phyloP scores from a whole-genome alignment of 257 asterid genomes.

The Primulina huaijiensis region DNA sequence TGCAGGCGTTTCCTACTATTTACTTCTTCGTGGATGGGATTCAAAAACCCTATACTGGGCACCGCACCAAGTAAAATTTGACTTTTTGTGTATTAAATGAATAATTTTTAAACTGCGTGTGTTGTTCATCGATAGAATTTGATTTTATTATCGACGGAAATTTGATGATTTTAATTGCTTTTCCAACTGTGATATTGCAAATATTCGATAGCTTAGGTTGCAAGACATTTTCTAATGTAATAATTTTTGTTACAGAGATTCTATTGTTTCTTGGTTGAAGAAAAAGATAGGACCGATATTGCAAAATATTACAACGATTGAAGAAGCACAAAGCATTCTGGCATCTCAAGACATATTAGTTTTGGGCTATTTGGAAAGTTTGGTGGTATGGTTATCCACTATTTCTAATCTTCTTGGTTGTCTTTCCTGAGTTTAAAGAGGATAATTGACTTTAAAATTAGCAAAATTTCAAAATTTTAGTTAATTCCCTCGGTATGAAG shows the following conservation, averaged over 20 bases:
- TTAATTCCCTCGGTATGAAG: not conserved
- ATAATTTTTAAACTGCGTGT: not conserved
- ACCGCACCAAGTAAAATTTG: constrained; percentile 59
- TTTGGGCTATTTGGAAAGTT: constrained; percentile 62
- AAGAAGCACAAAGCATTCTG: constrained; percentile 73
- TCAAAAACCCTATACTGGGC: constrained; percentile 68
- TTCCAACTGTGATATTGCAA: not conserved
- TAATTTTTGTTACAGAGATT: constrained; percentile 53
- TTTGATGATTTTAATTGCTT: too few relatives aligned
- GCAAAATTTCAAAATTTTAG: not conserved
- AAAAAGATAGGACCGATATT: constrained; percentile 77
- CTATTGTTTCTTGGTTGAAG: constrained; percentile 81
- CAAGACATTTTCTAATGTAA: constrained; percentile 5
- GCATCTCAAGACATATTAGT: constrained; percentile 57
- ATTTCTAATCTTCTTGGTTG: not conserved
- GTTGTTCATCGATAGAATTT: not conserved
- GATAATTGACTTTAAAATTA: not conserved
- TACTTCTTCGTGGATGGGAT: constrained; percentile 76
- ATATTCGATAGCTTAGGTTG: not conserved
- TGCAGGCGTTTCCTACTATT: constrained; percentile 78
- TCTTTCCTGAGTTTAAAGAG: not conserved
- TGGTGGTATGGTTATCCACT: constrained; percentile 54
- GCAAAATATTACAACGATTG: constrained; percentile 52
- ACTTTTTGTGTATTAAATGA: not conserved
- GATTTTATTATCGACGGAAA: not conserved